These are phyloP conservation scores for Nicotiana tabacum DNA, from an alignment of 257 asterid species.

Conservation along the genomic window DNA sequence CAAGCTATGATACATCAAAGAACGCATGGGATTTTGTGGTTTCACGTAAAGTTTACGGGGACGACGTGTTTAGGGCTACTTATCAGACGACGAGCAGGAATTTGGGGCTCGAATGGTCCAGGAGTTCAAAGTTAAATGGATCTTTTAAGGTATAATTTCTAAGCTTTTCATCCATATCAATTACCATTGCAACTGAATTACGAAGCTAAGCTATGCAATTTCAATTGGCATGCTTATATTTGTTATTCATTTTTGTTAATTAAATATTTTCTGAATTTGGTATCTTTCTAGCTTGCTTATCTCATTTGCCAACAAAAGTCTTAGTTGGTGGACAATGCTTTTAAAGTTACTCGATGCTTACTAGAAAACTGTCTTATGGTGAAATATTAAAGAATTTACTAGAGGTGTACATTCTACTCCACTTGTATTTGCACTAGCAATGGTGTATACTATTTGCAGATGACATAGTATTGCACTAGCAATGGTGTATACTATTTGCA, in stretches of 20 bases:
- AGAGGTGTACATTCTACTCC: neutral
- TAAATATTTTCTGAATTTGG: neutral
- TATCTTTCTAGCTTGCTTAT: neutral
- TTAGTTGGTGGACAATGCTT: neutral
- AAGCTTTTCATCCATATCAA: neutral
- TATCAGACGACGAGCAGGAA: conserved; percentile 74
- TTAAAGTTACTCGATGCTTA: neutral
- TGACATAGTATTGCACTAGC: no score
- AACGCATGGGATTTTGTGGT: conserved; percentile 83
- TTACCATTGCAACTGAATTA: neutral
- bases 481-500: no score
- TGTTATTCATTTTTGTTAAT: neutral
- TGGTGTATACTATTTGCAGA: no score
- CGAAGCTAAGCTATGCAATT: conserved; percentile 12
- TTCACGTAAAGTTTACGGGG: conserved; percentile 58
- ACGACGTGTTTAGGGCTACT: conserved; percentile 66
- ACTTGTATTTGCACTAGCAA: neutral
- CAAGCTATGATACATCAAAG: conserved; percentile 68
- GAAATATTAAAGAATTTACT: neutral
- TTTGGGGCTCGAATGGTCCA: conserved; percentile 85
- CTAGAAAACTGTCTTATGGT: neutral
- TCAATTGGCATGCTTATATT: neutral
- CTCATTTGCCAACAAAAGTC: neutral
- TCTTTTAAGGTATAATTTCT: conserved; percentile 65
- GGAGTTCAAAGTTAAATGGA: conserved; percentile 64